Evolutionary conservation across 352 stramenopile genomes (phyloP).

Genomic region (Phytophthora pisi): DNA sequence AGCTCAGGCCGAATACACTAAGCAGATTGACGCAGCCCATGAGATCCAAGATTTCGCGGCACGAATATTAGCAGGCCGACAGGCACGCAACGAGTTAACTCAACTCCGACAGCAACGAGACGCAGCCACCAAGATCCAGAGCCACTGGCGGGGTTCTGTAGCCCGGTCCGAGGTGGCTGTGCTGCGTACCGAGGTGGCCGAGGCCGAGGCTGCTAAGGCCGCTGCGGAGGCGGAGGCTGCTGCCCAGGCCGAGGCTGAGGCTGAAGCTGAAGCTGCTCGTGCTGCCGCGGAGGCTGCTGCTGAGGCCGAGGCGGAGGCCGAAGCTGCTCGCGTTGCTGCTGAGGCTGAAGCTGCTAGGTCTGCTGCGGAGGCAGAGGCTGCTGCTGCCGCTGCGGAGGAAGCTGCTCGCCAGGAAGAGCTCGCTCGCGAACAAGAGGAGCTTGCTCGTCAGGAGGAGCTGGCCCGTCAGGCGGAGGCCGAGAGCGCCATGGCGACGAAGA

Average conservation of each 20-base stretch:
- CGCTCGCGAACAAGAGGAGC: background rate
- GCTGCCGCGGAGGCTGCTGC: background rate
- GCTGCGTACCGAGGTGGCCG: constrained; percentile 8
- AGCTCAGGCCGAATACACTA: constrained; percentile 31
- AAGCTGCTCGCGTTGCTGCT: constrained; percentile 8
- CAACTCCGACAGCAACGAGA: constrained; percentile 19
- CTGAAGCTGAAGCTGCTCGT: constrained; percentile 2
- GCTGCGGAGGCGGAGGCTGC: constrained; percentile 6
- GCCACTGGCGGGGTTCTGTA: constrained; percentile 33
- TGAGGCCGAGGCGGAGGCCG: background rate
- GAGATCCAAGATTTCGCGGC: constrained; percentile 42
- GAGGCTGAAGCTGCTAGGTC: constrained; percentile 7
- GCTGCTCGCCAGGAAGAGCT: background rate
- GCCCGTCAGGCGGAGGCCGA: constrained; percentile 9
- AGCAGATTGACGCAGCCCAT: constrained; percentile 31
- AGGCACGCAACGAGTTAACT: constrained; percentile 19
- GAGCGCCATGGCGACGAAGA: constrained; percentile 24
- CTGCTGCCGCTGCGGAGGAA: constrained; percentile 1
- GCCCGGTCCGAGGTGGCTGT: constrained; percentile 13
- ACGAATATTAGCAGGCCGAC: constrained; percentile 30
- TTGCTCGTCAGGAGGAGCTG: background rate
- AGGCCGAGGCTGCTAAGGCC: constrained; percentile 5
- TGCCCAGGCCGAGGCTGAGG: background rate
- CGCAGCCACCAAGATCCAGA: constrained; percentile 40
- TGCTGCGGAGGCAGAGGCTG: constrained; percentile 1